Percentiles rank a stretch among this genome's conserved stretches.
These are phyloP conservation scores for Polyporus tsugae DNA, from an alignment of 1,284 basidiomycete genomes.

Conservation along the genomic window DNA sequence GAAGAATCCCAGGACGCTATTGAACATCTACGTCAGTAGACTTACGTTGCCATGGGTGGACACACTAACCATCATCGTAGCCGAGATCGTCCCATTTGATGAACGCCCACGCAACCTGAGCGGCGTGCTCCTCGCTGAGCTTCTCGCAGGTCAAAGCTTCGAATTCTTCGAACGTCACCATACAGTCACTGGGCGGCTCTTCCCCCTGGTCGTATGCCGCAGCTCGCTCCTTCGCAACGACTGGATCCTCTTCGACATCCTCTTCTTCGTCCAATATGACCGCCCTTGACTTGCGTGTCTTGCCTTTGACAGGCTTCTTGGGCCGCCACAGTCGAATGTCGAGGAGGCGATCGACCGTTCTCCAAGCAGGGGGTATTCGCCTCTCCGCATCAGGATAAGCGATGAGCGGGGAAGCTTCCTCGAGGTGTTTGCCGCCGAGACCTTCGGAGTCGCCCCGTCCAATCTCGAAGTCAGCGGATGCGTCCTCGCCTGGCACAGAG, in stretches of 20 bases:
- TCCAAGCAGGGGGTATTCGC: constrained; percentile 78
- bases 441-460: constrained; percentile 45
- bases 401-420: constrained; percentile 45
- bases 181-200: constrained; percentile 57
- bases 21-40: neutral
- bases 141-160: constrained; percentile 53
- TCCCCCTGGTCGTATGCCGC: constrained; percentile 63
- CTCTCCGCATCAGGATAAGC: constrained; percentile 64
- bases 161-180: constrained; percentile 69
- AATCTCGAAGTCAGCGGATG: constrained; percentile 30
- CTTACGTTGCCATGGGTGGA: neutral
- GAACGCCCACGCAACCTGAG: constrained; percentile 78
- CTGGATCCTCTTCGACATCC: constrained; percentile 24
- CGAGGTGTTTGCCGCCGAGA: constrained; percentile 43
- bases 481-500: constrained; percentile 39
- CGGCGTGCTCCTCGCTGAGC: constrained; percentile 61
- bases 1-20: constrained; percentile 94
- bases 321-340: constrained; percentile 74
- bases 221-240: constrained; percentile 45
- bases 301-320: constrained; percentile 22
- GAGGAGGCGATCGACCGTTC: constrained; percentile 82
- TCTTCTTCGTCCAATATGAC: constrained; percentile 42
- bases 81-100: constrained; percentile 92
- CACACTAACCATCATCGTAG: constrained; percentile 81
- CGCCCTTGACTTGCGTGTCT: constrained; percentile 39